Evolutionary conservation across 768 basidiomycete genomes (phyloP), one percentile per base, ranked within the genome.

Genomic region (Terana coerulea): DNA sequence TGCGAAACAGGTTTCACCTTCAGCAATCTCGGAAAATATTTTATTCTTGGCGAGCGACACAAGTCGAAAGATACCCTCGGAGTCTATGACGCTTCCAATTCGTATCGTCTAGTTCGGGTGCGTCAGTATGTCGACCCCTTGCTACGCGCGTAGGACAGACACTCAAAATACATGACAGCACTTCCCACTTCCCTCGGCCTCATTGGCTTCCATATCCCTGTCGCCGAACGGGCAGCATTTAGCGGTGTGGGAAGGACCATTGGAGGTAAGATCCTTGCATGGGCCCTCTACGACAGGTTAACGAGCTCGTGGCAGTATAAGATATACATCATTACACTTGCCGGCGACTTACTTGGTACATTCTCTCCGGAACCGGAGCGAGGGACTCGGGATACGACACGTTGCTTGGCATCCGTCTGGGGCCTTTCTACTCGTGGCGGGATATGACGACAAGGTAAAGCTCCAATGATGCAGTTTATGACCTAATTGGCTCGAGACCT

Each of bases 341-440:
- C 83, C 14, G 89, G 88, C 3, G 75, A 79, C 42, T 63, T 77
- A 21, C 69, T 87, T 28, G 82, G 81, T 15, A 77, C 81, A 10
- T 93, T 91, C 63, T 73, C 73, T 17, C 90, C 90, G 2, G 76
- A 75, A 29, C 76, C 80, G 24, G 91, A 95, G 66, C 88, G 90
- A 24, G 90, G 86, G n/a, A 14, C 79, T 94, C 50, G 94, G 94
- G 5, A 82, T 97, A 36, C 79, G 91, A 9, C 74, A 71, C 52
- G 83, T 86, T 0, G 70, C 79, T 17, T 98, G 94, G 94, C 90
- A 94, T 67, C 94, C 93, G 3, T 86, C 75, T 49, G 91, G 93
- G 4, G 73, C 79, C 61, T 94, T 88, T 64, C 70, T 97, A 8
- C 88, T 85, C 1, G 75, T 94, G 0, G 84, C 82, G 11, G 94